Base-by-base conservation (phyloP, 139 green algal species). In the Diplosphaera chodatii region DNA sequence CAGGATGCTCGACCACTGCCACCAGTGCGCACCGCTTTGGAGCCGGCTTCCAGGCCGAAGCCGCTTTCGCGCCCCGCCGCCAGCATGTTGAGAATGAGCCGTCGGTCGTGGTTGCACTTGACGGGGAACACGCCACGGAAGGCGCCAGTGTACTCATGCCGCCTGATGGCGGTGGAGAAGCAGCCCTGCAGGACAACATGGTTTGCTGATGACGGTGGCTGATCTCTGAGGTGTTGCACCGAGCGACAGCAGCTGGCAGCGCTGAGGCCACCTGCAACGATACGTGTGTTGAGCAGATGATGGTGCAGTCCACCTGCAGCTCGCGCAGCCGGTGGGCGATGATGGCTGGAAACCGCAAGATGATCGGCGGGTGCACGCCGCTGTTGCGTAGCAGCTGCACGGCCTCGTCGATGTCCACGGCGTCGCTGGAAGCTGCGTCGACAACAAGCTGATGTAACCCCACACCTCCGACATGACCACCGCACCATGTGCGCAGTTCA, bases 41-140 rank as follows among this genome's bases (percentile, higher is more conserved):
- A 84, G 13, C 86, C 86, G 13, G 81, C 86, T 72, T 91, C 86
- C 64, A 91, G 68, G 27, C 86, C 86, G 67, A 86, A 88, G 34
- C 67, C 64, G 23, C 68, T 67, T 5, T 66, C 55, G 31, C 22
- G 33, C 40, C 79, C 86, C 66, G 70, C 77, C 13, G 76, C 64
- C 40, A 91, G 40, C 5, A 92, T 74, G 29, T 71, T 73, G 23
- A 74, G 27, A 22, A 91, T 62, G 21, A 91, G 67, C 23, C 75
- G 66, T 25, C 63, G 63, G 73, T 88, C 80, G 48, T 90, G 86
- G 71, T 91, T 91, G 79, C 68, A 80, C 68, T 91, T 91, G 16
- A 91, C 78, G 2, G 86, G 86, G 55, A 91, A 91, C 5, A 90
- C 83, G 68, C 85, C 85, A 13, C 40, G 33, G 70, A 77, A 87